Evolutionary conservation across 2,329 filamentous ascomycete genomes (phyloP).

Genomic region (Colletotrichum orbiculare): DNA sequence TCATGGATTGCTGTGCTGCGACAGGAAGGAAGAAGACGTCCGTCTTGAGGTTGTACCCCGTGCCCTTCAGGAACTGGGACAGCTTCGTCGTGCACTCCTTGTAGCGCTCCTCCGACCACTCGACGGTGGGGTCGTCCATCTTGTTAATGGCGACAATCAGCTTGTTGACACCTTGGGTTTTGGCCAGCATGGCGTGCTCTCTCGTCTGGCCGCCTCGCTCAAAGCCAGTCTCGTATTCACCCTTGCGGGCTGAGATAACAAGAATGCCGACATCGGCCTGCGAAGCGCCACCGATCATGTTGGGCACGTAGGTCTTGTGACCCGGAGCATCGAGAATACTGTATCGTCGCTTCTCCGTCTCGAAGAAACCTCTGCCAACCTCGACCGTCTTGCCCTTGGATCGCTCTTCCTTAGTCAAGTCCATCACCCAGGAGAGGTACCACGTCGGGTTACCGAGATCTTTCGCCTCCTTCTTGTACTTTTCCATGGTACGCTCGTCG

Average conservation of each 20-base stretch:
- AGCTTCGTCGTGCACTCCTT: slow-evolving; percentile 94
- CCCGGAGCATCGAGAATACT: slow-evolving; percentile 96
- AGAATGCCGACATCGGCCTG: slow-evolving; percentile 95
- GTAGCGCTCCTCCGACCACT: slow-evolving; percentile 94
- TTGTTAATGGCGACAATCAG: slow-evolving; percentile 96
- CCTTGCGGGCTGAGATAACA: slow-evolving; percentile 96
- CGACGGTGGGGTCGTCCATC: slow-evolving; percentile 97
- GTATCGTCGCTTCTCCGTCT: slow-evolving; percentile 96
- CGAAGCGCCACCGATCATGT: slow-evolving; percentile 96
- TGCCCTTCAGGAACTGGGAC: slow-evolving; percentile 85
- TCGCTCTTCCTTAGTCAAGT: slow-evolving; percentile 96
- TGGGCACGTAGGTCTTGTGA: slow-evolving; percentile 97
- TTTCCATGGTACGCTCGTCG: slow-evolving; percentile 98
- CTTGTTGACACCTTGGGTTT: slow-evolving; percentile 98
- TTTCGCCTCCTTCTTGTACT: slow-evolving; percentile 97
- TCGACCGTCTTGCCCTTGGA: slow-evolving; percentile 98
- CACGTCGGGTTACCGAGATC: slow-evolving; percentile 96
- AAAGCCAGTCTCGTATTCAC: slow-evolving; percentile 98
- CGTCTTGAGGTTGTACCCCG: slow-evolving; percentile 93
- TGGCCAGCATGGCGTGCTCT: slow-evolving; percentile 97
- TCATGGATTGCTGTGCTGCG: slow-evolving; percentile 85
- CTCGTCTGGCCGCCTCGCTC: slow-evolving; percentile 95
- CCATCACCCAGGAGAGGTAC: slow-evolving; percentile 98
- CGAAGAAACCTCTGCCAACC: slow-evolving; percentile 94
- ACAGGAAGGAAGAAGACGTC: slow-evolving; percentile 97